Evolutionary conservation across 306 rosid genomes (phyloP).

Genomic region (Vachellia pachyceras): DNA sequence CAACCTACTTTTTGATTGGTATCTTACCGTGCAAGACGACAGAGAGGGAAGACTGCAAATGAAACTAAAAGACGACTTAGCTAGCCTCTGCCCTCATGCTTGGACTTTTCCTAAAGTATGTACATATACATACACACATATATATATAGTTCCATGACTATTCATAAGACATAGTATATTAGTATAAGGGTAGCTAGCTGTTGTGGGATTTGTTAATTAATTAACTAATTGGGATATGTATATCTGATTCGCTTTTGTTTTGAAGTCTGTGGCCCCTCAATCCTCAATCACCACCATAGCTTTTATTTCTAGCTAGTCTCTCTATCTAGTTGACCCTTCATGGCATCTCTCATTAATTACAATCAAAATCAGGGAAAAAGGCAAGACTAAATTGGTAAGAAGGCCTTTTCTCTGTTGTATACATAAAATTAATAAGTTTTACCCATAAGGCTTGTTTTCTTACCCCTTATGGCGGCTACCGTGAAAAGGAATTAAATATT

Average conservation of each 20-base stretch:
- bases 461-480: conserved; percentile 34
- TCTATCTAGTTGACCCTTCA: neutral
- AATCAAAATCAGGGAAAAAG: conserved; percentile 11
- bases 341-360: conserved; percentile 3
- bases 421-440: neutral
- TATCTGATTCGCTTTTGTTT: neutral
- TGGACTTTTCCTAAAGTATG: conserved; percentile 5
- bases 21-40: conserved; percentile 34
- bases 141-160: neutral
- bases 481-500: neutral
- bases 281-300: neutral
- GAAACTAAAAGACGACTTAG: neutral
- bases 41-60: conserved; percentile 21
- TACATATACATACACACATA: neutral
- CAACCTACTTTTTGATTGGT: conserved; percentile 33
- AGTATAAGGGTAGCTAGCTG: neutral
- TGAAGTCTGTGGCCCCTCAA: neutral
- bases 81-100: neutral
- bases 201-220: conserved; percentile 2
- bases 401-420: neutral
- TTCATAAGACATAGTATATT: neutral
- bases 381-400: neutral
- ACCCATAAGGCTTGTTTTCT: neutral
- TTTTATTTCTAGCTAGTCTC: neutral
- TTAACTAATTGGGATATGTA: neutral